Base-by-base conservation (phyloP, 495 filamentous ascomycete genomes). In the Aspergillus affinis region DNA sequence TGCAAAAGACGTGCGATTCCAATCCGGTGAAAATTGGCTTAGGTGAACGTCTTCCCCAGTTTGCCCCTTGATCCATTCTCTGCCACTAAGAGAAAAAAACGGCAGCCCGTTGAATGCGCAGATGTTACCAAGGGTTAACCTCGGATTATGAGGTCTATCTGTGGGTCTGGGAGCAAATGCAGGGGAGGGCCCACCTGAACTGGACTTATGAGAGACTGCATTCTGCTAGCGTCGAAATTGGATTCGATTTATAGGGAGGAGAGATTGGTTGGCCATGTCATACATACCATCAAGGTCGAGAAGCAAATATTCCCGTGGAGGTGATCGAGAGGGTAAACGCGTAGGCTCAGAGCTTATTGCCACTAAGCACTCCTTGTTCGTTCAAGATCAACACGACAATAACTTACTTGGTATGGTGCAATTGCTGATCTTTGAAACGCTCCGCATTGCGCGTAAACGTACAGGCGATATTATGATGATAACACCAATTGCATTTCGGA, bases 401-500 rank as follows among this genome's bases (percentile, higher is more conserved):
- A 5, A 13, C 36, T 13, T 41, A 41, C 36, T 2, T 41, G 36
- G 13, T 4, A 15, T 4, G 32, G 32, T 36, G 9, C 13, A 17
- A 2, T 15, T 41, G 36, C 12, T 41, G 36, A 10, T 15, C 36
- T 10, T 15, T 1, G 36, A 41, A 41, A 10, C 36, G 36, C 13
- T 17, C 36, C 1, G 9, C 10, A 41, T 41, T 41, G 13, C 36
- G 36, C 36, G 36, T 41, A 15, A 49, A 57, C 10, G 55, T 57
- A n/a, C 55, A 57, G 10, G 45, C 21, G 9, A 57, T 13, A 20
- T 36, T 21, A 6, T 57, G 55, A 23, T 57, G 55, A 19, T 8
- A 29, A 17, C 55, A 57, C 55, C 55, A 57, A 36, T 57, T 57
- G 20, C 55, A 57, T 29, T 50, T 48, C 1, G 55, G 46, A 2